These are phyloP conservation scores for Podospora pseudopauciseta DNA, from an alignment of 495 filamentous ascomycete genomes.

Conservation along the genomic window DNA sequence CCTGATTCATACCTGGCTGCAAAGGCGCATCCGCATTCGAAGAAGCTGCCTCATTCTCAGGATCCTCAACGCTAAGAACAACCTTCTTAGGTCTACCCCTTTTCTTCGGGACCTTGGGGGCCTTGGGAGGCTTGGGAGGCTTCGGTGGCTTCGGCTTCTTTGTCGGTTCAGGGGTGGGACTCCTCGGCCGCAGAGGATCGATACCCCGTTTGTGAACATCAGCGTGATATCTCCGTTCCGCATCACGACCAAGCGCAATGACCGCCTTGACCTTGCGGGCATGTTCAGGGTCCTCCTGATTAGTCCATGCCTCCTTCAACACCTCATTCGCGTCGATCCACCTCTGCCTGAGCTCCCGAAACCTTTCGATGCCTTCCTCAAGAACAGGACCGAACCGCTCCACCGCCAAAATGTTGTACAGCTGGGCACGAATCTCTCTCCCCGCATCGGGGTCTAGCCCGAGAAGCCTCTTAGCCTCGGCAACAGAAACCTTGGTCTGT, in stretches of 20 bases:
- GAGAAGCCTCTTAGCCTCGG: conserved; percentile 69
- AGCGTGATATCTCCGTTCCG: conserved; percentile 68
- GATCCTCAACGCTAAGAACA: neutral
- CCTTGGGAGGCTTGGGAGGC: neutral
- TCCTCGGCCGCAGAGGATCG: conserved; percentile 16
- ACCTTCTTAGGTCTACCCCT: neutral
- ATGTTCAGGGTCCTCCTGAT: conserved; percentile 53
- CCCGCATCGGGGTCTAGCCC: conserved; percentile 69
- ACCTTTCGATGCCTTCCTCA: conserved; percentile 67
- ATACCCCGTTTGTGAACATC: conserved; percentile 53
- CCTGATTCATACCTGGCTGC: too few species aligned
- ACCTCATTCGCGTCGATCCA: conserved; percentile 62
- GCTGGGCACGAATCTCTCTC: conserved; percentile 59
- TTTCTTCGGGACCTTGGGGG: neutral
- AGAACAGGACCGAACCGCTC: conserved; percentile 72
- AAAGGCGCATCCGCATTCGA: too few species aligned
- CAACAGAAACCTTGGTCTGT: conserved; percentile 61
- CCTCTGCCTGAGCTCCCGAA: conserved; percentile 62
- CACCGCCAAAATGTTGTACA: conserved; percentile 62
- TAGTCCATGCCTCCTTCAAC: conserved; percentile 53
- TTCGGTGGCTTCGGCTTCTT: conserved; percentile 10
- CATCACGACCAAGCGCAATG: conserved; percentile 67
- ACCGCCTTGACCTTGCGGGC: conserved; percentile 60
- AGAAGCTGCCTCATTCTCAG: neutral
- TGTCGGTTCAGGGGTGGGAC: conserved; percentile 9